Evolutionary conservation across 148 eudicot genomes (phyloP).

Genomic region (Chenopodium formosanum): DNA sequence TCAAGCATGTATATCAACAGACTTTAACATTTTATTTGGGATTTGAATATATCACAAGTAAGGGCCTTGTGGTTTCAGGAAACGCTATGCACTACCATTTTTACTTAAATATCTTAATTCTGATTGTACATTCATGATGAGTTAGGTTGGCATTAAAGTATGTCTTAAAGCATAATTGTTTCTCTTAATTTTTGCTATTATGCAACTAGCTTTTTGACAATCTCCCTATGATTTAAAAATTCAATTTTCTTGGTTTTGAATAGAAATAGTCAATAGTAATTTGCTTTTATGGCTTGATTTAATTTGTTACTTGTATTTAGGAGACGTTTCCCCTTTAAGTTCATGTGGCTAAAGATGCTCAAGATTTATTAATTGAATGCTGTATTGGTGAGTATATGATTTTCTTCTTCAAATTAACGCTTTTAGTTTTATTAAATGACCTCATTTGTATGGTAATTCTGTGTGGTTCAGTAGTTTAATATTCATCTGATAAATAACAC

Average conservation of each 20-base stretch:
- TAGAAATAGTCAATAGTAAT: neutral
- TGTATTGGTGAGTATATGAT: slow-evolving; percentile 52
- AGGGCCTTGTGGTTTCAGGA: neutral
- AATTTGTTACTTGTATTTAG: slow-evolving; percentile 47
- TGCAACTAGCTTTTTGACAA: neutral
- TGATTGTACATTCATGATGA: neutral
- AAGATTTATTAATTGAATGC: slow-evolving; percentile 45
- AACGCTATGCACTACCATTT: neutral
- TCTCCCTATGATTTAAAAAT: neutral
- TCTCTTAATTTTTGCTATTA: neutral
- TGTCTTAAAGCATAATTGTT: neutral
- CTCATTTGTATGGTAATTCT: slow-evolving; percentile 23
- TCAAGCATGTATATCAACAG: neutral
- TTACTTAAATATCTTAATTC: neutral
- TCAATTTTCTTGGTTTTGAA: neutral
- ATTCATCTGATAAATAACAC: slow-evolving; percentile 20
- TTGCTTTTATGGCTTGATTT: neutral
- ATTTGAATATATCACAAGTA: neutral
- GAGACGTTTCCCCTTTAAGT: slow-evolving; percentile 99
- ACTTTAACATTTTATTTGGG: neutral
- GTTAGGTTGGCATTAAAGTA: neutral
- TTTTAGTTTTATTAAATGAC: neutral
- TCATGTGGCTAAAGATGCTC: slow-evolving; percentile 95
- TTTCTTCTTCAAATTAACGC: neutral
- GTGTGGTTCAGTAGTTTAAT: slow-evolving; percentile 3